Evolutionary conservation across 257 asterid genomes (phyloP), one percentile per base, ranked within the genome.

Genomic region (Solanum sejunctum): DNA sequence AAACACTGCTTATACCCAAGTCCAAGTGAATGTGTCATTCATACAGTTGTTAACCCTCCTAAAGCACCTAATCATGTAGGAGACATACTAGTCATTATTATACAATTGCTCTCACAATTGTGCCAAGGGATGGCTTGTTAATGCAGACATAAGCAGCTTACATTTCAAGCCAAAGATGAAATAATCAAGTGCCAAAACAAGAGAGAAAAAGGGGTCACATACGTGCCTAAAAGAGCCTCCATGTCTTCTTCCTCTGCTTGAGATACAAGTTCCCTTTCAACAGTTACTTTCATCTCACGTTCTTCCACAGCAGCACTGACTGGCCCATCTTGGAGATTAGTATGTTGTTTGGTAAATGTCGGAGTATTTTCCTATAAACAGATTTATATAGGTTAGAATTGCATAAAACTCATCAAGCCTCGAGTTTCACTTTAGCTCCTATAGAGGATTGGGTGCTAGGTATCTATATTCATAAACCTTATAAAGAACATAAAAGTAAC

Each of bases 221-320:
- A 97, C 99, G 98, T 94, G 96, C 92, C 98, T 93, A 97, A 89
- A 89, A 97, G 98, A 80, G 98, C 98, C 93, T 97, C 99, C 99
- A 95, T 97, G 89, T 97, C 99, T 88, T 95, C 99, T 89, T 97
- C 99, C 91, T 95, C 99, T 6, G 97, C 98, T 86, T 95, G 99
- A 77, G 99, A 92, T 81, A 97, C 98, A 80, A 97, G 98, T 84
- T 97, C 99, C 87, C 89, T 97, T 91, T 94, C 99, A 84, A 97
- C 99, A 12, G 98, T 97, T 85, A 97, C 98, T 87, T 91, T 89
- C 93, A 91, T 90, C 89, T 92, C 98, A 89, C 89, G 86, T 87
- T 94, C 98, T 47, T 87, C 82, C 83, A 86, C 63, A 41, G 73
- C 85, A 84, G 61, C 81, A 51, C 86, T 78, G 28, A 84, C 85